phyloP scores from a whole-genome alignment of 2,329 filamentous ascomycete species.

The Hypoxylon sp. region DNA sequence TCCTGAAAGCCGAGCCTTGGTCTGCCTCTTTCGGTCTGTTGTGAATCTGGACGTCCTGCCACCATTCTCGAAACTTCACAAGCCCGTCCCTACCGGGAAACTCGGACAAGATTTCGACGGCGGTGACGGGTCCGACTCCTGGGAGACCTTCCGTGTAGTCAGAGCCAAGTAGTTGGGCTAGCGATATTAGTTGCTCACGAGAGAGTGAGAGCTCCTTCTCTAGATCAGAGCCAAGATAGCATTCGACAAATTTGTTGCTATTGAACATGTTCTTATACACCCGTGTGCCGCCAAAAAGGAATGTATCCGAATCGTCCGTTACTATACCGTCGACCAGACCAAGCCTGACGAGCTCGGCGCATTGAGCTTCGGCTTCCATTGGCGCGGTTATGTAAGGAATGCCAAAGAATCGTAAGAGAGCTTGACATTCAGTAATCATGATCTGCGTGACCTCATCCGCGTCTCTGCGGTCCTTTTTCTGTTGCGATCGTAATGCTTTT shows the following conservation, averaged over 20 bases:
- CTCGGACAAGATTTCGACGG: constrained; percentile 93
- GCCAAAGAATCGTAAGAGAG: constrained; percentile 89
- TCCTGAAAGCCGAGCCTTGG: constrained; percentile 75
- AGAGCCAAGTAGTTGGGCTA: constrained; percentile 91
- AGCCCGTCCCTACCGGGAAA: constrained; percentile 77
- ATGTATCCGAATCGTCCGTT: constrained; percentile 96
- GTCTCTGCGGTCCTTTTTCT: constrained; percentile 95
- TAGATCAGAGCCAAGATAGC: constrained; percentile 86
- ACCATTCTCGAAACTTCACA: constrained; percentile 88
- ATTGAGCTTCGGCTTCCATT: constrained; percentile 99
- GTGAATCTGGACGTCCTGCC: constrained; percentile 79
- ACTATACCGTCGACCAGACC: constrained; percentile 97
- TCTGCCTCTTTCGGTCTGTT: constrained; percentile 76
- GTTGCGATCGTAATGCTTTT: constrained; percentile 88
- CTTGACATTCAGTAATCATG: constrained; percentile 96
- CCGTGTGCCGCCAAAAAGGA: constrained; percentile 94
- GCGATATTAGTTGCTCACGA: constrained; percentile 86
- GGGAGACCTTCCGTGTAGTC: constrained; percentile 96
- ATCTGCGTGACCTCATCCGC: constrained; percentile 97
- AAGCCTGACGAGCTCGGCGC: constrained; percentile 87
- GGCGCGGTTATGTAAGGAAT: constrained; percentile 97
- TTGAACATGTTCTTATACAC: constrained; percentile 99
- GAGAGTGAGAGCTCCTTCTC: constrained; percentile 91
- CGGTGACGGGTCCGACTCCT: constrained; percentile 93
- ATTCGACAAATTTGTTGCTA: constrained; percentile 97